Base-by-base conservation (phyloP, 2,329 filamentous ascomycete genomes). In the Elsinoe fawcettii region DNA sequence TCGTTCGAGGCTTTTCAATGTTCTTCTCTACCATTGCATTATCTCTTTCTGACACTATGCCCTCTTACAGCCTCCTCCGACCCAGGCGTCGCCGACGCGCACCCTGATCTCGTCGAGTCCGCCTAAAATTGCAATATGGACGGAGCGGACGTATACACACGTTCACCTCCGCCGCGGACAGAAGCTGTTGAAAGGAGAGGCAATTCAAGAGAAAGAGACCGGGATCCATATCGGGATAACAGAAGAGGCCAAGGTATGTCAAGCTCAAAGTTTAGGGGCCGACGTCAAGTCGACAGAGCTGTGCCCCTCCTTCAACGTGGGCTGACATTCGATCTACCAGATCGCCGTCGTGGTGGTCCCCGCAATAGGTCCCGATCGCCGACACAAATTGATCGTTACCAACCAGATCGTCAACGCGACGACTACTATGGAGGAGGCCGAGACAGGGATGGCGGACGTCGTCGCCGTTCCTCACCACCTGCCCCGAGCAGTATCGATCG, bases 361-460 rank as follows among this genome's bases (percentile, higher is more conserved):
- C 85, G 86, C 60, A 88, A 86, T 44, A 83, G 86, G 62, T 90
- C 86, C 30, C 83, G 88, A 56, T 92, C 88, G 0, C 88, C 87
- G 2, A 74, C 75, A 18, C 76, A 80, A 12, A 83, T 90, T 59
- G 88, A 92, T 66, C 80, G 88, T 58, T 92, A 92, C 67, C 87
- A 91, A 66, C 87, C 87, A 20, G 79, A 85, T 51, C 82, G 86
- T 30, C 61, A 71, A 23, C 80, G 88, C 64, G 87, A 90, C 62
- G 87, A 90, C 56, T 85, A 86, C 65, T 77, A 77, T 51, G 65
- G 72, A 53, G 77, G 81, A 43, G 75, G 77, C 60, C 80, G 83
- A 55, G 84, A 88, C 58, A 83, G 86, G 63, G 69, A 69, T 56
- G 82, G 85, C 58, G 80, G 81, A 44, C 82, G 86, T 56, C 80